A percentile compares a stretch with the other conserved stretches of the same genome.
Conservation (phyloP, 2,329 filamentous ascomycete genomes). For the Trichoderma asperellum region DNA sequence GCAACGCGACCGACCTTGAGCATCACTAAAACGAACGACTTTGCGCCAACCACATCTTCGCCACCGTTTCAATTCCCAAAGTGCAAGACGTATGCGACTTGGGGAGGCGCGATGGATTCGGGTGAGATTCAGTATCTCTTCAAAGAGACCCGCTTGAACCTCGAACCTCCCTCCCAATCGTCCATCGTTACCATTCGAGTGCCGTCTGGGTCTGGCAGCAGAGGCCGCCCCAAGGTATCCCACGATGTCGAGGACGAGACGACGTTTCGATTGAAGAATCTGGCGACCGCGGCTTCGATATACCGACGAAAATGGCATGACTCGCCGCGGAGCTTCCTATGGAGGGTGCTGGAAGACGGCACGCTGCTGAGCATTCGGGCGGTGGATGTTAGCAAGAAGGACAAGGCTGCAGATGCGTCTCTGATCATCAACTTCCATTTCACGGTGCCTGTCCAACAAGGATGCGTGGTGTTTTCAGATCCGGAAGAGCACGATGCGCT, state of each 20-base stretch:
- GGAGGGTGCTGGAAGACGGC: conserved; percentile 82
- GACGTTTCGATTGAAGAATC: conserved; percentile 70
- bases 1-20: conserved; percentile 38
- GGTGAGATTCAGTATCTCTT: conserved; percentile 69
- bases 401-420: conserved; percentile 68
- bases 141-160: conserved; percentile 84
- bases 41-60: conserved; percentile 36
- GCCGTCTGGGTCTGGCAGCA: conserved; percentile 56
- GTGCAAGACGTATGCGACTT: conserved; percentile 34
- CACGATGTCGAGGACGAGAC: conserved; percentile 67
- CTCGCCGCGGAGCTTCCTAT: conserved; percentile 84
- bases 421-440: conserved; percentile 81
- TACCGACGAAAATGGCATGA: conserved; percentile 79
- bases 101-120: conserved; percentile 72
- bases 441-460: conserved; percentile 69
- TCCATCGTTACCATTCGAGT: conserved; percentile 73
- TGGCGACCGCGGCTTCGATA: conserved; percentile 79
- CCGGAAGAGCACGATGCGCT: conserved; percentile 76
- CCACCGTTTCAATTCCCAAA: conserved; percentile 27
- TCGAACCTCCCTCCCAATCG: conserved; percentile 71
- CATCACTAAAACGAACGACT: conserved; percentile 33
- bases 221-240: conserved; percentile 46
- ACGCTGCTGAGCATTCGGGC: conserved; percentile 81
- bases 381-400: conserved; percentile 76
- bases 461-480: conserved; percentile 83